Base-by-base conservation (phyloP, 768 basidiomycete species). In the Auricularia auricula-judae region DNA sequence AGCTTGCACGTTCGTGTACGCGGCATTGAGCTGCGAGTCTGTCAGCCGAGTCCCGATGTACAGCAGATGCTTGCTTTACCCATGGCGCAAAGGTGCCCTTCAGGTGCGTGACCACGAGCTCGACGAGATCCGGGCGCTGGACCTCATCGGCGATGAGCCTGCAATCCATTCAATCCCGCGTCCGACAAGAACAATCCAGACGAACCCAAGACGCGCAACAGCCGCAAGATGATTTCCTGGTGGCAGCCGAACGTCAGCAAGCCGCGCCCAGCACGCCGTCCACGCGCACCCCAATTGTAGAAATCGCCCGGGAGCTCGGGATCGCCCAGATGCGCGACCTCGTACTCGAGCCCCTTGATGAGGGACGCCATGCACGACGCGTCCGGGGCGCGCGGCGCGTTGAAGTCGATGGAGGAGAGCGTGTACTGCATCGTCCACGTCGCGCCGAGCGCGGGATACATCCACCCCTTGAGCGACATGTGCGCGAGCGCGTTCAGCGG, bases 391-490 rank as follows among this genome's bases (percentile, higher is more conserved):
- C 75, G 71, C 47, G 75, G 74, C 2, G 75, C 71, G 64, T 72
- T 71, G 71, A 72, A 75, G 21, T 70, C 71, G 62, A 75, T 75
- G 18, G 71, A 72, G 1, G 75, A 70, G 29, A 76, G 69, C 36
- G 69, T 63, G 62, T 76, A 76, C 4, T 63, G 66, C 44, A 75
- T 62, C 35, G 69, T 70, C 75, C 75, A 76, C 3, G 70, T 65
- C 35, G 72, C 73, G 3, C 74, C 75, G 44, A 74, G 44, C 1
- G 71, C 70, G 2, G 74, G 74, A 62, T 74, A 74, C 74, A 75
- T 76, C 60, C 71, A 70, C 0, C 75, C 75, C 63, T 75, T 76
- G 35, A 74, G 72, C 11, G 72, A 73, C 60, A 76, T 68, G 62
- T 75, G 74, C 36, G 70, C 73, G 4, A 76, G 68, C 21, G 68